These are phyloP conservation scores for Olyra latifolia DNA, from an alignment of 176 grass and related monocot species.

Conservation along the genomic window DNA sequence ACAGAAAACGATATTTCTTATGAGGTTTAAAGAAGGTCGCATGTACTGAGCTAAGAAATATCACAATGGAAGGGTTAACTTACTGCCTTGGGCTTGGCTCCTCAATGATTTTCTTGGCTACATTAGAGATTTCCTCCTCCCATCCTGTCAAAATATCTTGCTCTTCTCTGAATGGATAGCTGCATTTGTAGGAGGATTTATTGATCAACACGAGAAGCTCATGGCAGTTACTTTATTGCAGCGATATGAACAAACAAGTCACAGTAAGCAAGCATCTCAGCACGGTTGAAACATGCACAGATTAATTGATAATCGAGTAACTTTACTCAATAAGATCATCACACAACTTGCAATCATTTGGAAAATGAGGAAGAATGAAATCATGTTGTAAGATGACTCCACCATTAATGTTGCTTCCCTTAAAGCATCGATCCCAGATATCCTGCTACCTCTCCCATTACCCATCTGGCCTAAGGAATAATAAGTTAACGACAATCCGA, in stretches of 20 bases:
- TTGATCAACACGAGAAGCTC: not conserved
- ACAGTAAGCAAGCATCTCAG: slow-evolving; percentile 6
- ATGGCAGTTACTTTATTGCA: not conserved
- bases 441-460: too few relatives aligned
- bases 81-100: slow-evolving; percentile 71
- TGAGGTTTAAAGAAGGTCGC: not conserved
- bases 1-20: not conserved
- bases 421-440: too few relatives aligned
- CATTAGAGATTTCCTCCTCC: slow-evolving; percentile 67
- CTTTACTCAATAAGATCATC: not conserved
- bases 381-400: not conserved
- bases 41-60: not conserved
- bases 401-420: not conserved
- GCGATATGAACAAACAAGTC: not conserved
- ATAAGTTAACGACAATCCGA: too few relatives aligned
- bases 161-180: slow-evolving; percentile 46
- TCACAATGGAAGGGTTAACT: slow-evolving; percentile 16
- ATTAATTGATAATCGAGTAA: not conserved
- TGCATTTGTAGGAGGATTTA: slow-evolving; percentile 31
- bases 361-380: not conserved
- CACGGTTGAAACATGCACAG: not conserved
- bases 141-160: slow-evolving; percentile 65
- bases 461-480: too few relatives aligned
- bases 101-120: slow-evolving; percentile 59
- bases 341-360: not conserved